Conservation (phyloP, 2,329 filamentous ascomycete species). For the Escovopsis sp. region DNA sequence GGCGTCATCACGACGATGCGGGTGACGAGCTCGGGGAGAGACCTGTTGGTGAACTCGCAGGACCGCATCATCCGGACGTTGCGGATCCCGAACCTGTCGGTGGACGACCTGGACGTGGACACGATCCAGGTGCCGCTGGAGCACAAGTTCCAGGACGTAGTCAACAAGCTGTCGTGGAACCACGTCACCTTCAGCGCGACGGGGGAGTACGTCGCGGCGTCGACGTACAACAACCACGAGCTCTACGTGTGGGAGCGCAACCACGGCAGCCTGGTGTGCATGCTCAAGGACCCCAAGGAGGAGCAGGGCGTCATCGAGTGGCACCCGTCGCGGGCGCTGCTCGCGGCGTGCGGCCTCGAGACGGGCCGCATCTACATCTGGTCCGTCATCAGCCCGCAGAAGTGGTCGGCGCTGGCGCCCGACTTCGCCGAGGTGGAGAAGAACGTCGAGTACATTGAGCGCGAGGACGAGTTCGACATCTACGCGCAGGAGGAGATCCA, state of each 20-base stretch:
- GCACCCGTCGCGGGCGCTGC: constrained; percentile 76
- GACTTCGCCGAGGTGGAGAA: constrained; percentile 97
- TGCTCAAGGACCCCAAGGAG: constrained; percentile 91
- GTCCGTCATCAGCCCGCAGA: constrained; percentile 88
- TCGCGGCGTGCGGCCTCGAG: constrained; percentile 85
- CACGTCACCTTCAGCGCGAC: constrained; percentile 90
- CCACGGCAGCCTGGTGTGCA: constrained; percentile 87
- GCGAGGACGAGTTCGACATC: constrained; percentile 95
- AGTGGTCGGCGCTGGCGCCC: constrained; percentile 91
- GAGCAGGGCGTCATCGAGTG: constrained; percentile 95
- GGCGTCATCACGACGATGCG: constrained; percentile 81
- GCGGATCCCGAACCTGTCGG: constrained; percentile 63
- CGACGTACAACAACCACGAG: constrained; percentile 96
- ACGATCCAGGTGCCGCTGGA: constrained; percentile 83
- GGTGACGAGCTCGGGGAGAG: constrained; percentile 65
- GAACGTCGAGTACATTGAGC: constrained; percentile 91
- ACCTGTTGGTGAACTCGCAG: constrained; percentile 81
- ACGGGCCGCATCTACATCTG: constrained; percentile 89
- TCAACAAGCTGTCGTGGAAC: constrained; percentile 92
- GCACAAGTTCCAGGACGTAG: constrained; percentile 96
- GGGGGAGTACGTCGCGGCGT: constrained; percentile 90
- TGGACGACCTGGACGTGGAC: constrained; percentile 58
- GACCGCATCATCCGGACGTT: constrained; percentile 93
- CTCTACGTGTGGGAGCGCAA: constrained; percentile 96
- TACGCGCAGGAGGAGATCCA: constrained; percentile 90